Conservation (phyloP, 768 basidiomycete species). For the Termitomyces titanicus region DNA sequence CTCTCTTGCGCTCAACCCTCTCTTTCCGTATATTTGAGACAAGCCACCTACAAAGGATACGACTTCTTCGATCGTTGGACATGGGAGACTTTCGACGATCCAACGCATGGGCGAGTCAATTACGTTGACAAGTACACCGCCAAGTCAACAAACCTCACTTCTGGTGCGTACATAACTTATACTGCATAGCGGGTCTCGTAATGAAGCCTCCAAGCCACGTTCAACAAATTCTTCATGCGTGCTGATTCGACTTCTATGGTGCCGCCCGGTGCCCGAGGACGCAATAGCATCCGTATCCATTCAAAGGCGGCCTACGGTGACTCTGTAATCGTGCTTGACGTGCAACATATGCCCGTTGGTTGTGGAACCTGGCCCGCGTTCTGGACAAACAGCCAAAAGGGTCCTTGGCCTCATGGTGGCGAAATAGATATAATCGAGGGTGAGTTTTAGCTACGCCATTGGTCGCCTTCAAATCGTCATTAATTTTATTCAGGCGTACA, state of each 20-base stretch:
- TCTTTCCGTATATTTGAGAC: conserved; percentile 6
- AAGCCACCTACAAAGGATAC: conserved; percentile 10
- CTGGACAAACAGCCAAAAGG: conserved; percentile 49
- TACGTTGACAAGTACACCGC: conserved; percentile 48
- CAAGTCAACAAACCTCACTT: conserved; percentile 38
- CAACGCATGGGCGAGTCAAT: conserved; percentile 65
- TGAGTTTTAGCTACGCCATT: conserved; percentile 7
- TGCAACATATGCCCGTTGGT: conserved; percentile 59
- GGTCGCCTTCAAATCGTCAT: not conserved
- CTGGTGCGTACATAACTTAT: conserved; percentile 32
- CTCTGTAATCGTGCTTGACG: conserved; percentile 45
- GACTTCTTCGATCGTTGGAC: conserved; percentile 43
- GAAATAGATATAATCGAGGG: conserved; percentile 65
- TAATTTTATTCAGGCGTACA: conserved; percentile 42
- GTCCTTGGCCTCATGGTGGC: conserved; percentile 60
- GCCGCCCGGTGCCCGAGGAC: conserved; percentile 35
- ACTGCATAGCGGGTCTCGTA: not conserved
- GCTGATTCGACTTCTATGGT: conserved; percentile 44
- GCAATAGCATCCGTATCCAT: conserved; percentile 52
- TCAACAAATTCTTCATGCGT: conserved; percentile 52
- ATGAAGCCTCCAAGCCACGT: conserved; percentile 24
- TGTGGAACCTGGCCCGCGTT: conserved; percentile 64
- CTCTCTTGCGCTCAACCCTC: not conserved
- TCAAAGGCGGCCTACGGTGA: conserved; percentile 44
- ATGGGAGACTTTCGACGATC: conserved; percentile 51